These are phyloP conservation scores for Alternaria angustiovoidea DNA, from an alignment of 2,329 filamentous ascomycete species.

Conservation along the genomic window DNA sequence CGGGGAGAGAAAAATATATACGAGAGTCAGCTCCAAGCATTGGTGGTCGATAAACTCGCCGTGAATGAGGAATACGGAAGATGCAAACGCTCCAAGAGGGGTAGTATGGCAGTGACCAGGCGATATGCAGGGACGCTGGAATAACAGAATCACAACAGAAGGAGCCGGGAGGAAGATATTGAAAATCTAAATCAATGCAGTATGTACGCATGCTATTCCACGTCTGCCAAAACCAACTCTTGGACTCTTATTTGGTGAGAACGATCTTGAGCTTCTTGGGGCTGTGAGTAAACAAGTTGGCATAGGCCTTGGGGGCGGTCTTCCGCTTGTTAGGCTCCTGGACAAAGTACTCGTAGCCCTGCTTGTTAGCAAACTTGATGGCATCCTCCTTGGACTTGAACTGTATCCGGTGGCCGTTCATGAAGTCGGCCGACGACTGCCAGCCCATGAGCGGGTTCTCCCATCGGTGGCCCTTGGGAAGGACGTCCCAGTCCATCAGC, in stretches of 20 bases:
- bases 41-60: background rate
- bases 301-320: conserved; percentile 91
- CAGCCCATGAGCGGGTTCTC: conserved; percentile 98
- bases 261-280: conserved; percentile 82
- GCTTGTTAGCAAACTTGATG: conserved; percentile 95
- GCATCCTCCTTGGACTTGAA: conserved; percentile 96
- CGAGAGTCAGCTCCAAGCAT: background rate
- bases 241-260: conserved; percentile 72
- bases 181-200: conserved; percentile 19
- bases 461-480: conserved; percentile 93
- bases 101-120: background rate
- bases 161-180: background rate
- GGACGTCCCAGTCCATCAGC: conserved; percentile 98
- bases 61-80: background rate
- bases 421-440: conserved; percentile 93
- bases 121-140: background rate
- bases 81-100: background rate
- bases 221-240: conserved; percentile 46
- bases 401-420: conserved; percentile 91
- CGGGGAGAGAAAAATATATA: background rate
- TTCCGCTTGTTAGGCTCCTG: conserved; percentile 93
- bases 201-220: conserved; percentile 40
- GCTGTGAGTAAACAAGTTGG: conserved; percentile 88
- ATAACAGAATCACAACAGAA: conserved; percentile 1
- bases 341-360: conserved; percentile 98